Percentiles rank a stretch among this genome's conserved stretches.
These are phyloP conservation scores for Rhizophlyctis rosea DNA, from an alignment of 192 early-diverging fungal genomes.

Conservation along the genomic window DNA sequence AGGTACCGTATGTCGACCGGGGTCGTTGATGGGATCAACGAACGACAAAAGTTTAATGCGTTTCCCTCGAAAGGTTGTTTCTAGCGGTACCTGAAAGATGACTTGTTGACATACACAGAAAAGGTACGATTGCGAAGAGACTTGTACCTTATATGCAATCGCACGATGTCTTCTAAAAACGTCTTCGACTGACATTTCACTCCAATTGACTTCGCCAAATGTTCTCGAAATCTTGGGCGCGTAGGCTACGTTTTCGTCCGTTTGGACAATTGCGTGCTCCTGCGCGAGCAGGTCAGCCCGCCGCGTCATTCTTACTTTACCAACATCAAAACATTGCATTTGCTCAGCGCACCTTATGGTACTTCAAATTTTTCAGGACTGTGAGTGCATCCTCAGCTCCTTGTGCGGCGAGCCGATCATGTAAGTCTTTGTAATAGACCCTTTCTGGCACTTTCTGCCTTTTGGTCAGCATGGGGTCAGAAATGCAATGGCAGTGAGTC, in stretches of 20 bases:
- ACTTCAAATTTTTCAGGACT: constrained; percentile 59
- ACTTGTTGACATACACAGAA: neutral
- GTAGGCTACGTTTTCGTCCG: constrained; percentile 54
- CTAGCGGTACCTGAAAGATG: constrained; percentile 48
- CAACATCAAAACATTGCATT: neutral
- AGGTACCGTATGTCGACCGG: constrained; percentile 4
- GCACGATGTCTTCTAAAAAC: constrained; percentile 69
- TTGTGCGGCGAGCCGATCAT: constrained; percentile 46
- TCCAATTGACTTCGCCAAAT: constrained; percentile 59
- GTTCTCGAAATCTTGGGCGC: constrained; percentile 68
- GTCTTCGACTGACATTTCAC: constrained; percentile 52
- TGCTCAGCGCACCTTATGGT: constrained; percentile 51
- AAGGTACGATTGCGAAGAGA: neutral
- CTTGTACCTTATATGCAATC: constrained; percentile 65
- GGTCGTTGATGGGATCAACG: constrained; percentile 9
- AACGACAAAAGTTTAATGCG: constrained; percentile 46
- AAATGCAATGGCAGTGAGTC: neutral
- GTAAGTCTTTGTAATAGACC: constrained; percentile 20
- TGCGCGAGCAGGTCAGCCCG: constrained; percentile 25
- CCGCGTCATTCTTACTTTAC: neutral
- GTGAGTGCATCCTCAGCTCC: constrained; percentile 62
- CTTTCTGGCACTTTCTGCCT: constrained; percentile 27
- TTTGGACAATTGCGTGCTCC: constrained; percentile 59
- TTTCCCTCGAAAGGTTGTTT: constrained; percentile 41
- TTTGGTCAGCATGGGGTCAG: neutral